Percentiles rank a stretch among this genome's conserved stretches.
Evolutionary conservation across 2,329 filamentous ascomycete genomes (phyloP).

Genomic region (Botryosphaeria dothidea): DNA sequence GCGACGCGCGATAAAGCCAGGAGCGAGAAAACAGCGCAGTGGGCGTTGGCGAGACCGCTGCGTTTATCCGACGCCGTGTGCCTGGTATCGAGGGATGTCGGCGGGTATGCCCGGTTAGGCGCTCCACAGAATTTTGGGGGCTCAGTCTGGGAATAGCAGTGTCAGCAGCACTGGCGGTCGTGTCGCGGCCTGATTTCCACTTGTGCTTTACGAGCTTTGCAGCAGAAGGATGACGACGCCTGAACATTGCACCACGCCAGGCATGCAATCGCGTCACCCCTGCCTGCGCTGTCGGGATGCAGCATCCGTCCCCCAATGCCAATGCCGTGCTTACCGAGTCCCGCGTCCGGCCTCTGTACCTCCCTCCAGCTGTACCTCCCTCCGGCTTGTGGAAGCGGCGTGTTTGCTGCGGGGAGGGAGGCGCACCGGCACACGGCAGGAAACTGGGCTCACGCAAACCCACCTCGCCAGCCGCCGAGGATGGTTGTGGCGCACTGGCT

Average conservation of each 20-base stretch:
- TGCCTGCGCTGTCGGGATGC: background rate
- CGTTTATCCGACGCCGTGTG: background rate
- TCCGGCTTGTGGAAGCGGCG: slow-evolving; percentile 50
- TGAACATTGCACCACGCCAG: slow-evolving; percentile 15
- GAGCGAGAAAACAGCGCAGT: background rate
- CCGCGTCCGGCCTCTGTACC: slow-evolving; percentile 42
- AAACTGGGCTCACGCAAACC: background rate
- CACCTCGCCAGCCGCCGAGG: background rate
- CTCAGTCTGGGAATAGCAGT: background rate
- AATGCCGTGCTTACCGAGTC: slow-evolving; percentile 56
- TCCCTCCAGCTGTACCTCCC: slow-evolving; percentile 51
- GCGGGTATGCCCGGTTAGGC: background rate
- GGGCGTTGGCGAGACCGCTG: background rate
- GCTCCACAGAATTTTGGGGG: background rate
- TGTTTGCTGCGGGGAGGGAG: background rate
- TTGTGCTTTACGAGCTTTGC: background rate
- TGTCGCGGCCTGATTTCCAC: background rate
- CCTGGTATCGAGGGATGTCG: background rate
- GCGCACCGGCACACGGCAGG: background rate
- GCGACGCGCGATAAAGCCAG: background rate
- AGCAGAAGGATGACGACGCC: slow-evolving; percentile 6
- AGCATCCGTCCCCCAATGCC: slow-evolving; percentile 41
- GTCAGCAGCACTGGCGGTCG: background rate
- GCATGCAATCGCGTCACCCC: slow-evolving; percentile 12
- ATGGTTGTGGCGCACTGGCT: slow-evolving; percentile 2